Conservation (phyloP, 306 rosid genomes). For the Begonia fuchsioides region DNA sequence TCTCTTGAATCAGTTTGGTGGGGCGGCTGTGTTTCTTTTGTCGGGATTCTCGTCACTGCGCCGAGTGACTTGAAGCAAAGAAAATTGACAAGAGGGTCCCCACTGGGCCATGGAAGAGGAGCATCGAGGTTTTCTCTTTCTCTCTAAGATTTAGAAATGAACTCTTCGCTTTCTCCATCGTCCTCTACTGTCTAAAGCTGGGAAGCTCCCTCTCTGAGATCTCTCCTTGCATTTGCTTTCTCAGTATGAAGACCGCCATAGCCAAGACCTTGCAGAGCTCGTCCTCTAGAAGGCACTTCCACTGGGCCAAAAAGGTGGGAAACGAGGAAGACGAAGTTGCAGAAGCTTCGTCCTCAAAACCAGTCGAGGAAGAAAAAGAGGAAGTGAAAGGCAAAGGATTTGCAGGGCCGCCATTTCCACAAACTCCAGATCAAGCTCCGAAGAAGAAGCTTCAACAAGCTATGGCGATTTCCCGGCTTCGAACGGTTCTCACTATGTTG, state of each 20-base stretch:
- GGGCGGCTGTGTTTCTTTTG: constrained; percentile 86
- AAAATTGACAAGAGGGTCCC: constrained; percentile 19
- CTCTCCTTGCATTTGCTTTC: background rate
- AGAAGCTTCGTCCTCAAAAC: constrained; percentile 8
- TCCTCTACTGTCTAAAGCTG: constrained; percentile 2
- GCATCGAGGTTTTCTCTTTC: constrained; percentile 1
- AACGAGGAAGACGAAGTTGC: constrained; percentile 37
- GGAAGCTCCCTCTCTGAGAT: background rate
- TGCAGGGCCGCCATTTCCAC: constrained; percentile 10
- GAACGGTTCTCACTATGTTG: constrained; percentile 61
- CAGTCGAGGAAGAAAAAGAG: constrained; percentile 22
- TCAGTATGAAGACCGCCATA: constrained; percentile 32
- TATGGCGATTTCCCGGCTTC: constrained; percentile 53
- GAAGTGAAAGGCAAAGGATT: constrained; percentile 14
- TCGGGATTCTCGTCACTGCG: constrained; percentile 83
- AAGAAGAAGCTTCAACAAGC: constrained; percentile 48
- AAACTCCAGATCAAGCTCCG: constrained; percentile 9
- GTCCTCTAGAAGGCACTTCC: constrained; percentile 91
- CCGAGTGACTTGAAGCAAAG: constrained; percentile 24
- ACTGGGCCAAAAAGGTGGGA: constrained; percentile 86
- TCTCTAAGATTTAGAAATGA: background rate
- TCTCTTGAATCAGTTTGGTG: constrained; percentile 50
- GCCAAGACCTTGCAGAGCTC: constrained; percentile 24
- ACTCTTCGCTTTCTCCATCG: constrained; percentile 1
- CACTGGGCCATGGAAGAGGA: constrained; percentile 26